Percentiles rank a stretch among this genome's conserved stretches.
Conservation (phyloP, 2,329 filamentous ascomycete species). For the Aureobasidium pullulans region DNA sequence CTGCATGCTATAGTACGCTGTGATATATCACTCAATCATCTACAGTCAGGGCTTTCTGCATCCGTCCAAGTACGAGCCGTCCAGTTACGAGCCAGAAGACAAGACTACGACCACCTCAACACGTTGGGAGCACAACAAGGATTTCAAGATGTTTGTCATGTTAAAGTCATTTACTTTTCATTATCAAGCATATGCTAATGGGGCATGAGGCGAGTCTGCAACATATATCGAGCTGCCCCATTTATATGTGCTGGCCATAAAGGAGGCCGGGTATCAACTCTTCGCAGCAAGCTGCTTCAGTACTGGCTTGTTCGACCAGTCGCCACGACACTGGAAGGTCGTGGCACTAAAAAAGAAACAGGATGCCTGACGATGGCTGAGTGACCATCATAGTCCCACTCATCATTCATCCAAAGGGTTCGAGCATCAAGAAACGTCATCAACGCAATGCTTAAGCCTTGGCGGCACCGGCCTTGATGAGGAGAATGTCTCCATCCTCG, state of each 20-base stretch:
- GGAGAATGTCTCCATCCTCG: constrained; percentile 71
- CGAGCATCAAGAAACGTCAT: background rate
- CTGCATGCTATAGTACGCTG: background rate
- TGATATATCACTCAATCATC: background rate
- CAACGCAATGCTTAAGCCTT: constrained; percentile 40
- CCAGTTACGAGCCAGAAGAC: too few species aligned
- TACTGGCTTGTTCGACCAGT: background rate
- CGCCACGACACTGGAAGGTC: background rate
- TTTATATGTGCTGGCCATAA: constrained; percentile 5
- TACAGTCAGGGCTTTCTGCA: background rate
- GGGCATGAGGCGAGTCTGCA: background rate
- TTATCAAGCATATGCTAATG: constrained; percentile 10
- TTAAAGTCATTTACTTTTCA: constrained; percentile 13
- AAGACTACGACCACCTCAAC: background rate
- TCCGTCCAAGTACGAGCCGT: background rate
- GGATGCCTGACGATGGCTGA: background rate
- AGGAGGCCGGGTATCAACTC: constrained; percentile 8
- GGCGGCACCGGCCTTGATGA: constrained; percentile 84
- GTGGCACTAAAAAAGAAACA: background rate
- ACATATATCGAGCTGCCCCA: background rate
- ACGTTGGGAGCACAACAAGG: background rate
- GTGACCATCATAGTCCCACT: background rate
- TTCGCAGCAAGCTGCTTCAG: constrained; percentile 10
- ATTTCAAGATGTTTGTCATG: background rate
- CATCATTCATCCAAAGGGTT: background rate